These are phyloP conservation scores for Boletus hoseneyae DNA, from an alignment of 1,284 basidiomycete species.

Conservation along the genomic window DNA sequence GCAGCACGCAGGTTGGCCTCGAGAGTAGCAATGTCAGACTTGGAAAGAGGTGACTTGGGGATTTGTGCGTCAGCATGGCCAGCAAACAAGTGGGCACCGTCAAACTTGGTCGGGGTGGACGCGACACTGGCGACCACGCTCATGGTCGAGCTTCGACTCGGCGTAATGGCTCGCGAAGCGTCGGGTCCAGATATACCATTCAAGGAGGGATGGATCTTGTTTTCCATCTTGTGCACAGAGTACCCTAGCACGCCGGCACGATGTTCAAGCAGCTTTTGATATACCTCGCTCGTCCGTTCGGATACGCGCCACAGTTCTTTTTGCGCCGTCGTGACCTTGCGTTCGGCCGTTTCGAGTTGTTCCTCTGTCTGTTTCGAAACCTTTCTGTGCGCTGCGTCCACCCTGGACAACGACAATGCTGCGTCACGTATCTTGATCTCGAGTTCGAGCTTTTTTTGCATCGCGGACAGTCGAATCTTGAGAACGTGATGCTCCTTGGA, in stretches of 20 bases:
- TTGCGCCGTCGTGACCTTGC: constrained; percentile 64
- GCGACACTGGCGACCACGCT: constrained; percentile 50
- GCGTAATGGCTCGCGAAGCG: constrained; percentile 52
- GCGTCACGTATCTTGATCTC: constrained; percentile 83
- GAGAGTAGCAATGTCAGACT: constrained; percentile 42
- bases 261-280: constrained; percentile 67
- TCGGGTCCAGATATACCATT: constrained; percentile 32
- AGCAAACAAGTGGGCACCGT: constrained; percentile 79
- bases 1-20: constrained; percentile 61
- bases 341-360: constrained; percentile 64
- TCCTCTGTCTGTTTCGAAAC: constrained; percentile 66
- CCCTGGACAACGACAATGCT: constrained; percentile 62
- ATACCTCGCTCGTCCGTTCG: constrained; percentile 58
- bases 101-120: constrained; percentile 56
- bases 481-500: constrained; percentile 67
- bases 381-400: constrained; percentile 59
- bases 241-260: constrained; percentile 73
- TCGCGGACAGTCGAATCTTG: constrained; percentile 55
- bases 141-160: constrained; percentile 47
- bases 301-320: constrained; percentile 65
- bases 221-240: constrained; percentile 66
- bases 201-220: constrained; percentile 42
- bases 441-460: constrained; percentile 65
- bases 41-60: constrained; percentile 34
- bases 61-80: constrained; percentile 66